Evolutionary conservation across 768 basidiomycete genomes (phyloP), one percentile per base, ranked within the genome.

Genomic region (Phlegmacium glaucopus): DNA sequence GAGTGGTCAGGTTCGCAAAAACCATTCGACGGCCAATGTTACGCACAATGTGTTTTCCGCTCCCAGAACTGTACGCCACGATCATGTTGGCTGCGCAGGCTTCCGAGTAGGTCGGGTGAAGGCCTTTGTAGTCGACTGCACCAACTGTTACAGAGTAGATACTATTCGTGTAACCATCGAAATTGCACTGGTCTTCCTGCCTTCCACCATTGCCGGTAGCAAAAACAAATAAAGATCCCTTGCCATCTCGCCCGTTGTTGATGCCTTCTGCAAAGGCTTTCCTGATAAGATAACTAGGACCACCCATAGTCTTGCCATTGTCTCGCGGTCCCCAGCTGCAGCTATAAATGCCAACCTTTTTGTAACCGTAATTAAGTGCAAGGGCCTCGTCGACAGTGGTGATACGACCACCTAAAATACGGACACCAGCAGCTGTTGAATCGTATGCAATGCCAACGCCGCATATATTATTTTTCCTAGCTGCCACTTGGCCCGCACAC

Each of bases 241-340:
- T 91, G 9, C 94, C 93, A 25, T 67, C 77, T 35, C 95, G 80
- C 3, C 95, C 95, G 15, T 90, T 83, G 62, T 89, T 85, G 34
- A 96, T 80, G 18, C 96, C 95, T 54, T 97, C 94, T 27, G 96
- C 68, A 51, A 99, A 85, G 4, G 96, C 90, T 61, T 95, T 94
- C 58, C 87, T 76, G 58, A 98, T 94, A 36, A 99, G 74, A 59
- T 90, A 87, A 4, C 78, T 80, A 0, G 95, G 96, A 0, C 79
- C 92, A 58, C 97, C 95, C 94, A 97, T 97, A 4, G 87, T 82
- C 54, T 75, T 75, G 6, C 95, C 95, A 56, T 96, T 86, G 61
- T 98, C 95, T 0, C 93, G 87, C 4, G 96, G 96, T 4, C 95
- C 95, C 95, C 95, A 99, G 43, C 88, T 91, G 66, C 95, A 99